phyloP scores from a whole-genome alignment of 495 filamentous ascomycete genomes.

The Xanthoparmelia taractica region DNA sequence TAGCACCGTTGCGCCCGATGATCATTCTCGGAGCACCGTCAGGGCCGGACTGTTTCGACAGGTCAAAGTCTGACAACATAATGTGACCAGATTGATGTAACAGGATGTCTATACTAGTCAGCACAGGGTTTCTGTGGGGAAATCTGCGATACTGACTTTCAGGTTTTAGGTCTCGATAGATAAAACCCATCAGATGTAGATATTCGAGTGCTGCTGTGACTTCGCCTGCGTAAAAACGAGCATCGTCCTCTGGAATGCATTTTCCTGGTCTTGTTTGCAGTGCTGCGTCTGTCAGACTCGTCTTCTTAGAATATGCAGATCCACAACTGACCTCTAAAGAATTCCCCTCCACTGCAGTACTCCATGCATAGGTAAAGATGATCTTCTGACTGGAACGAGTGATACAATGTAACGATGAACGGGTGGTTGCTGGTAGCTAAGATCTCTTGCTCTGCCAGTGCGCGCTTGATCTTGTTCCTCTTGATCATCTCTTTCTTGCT shows the following conservation, averaged over 20 bases:
- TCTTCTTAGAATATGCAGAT: background rate
- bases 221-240: constrained; percentile 93
- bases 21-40: constrained; percentile 98
- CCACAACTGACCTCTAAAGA: constrained; percentile 62
- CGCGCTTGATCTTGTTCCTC: constrained; percentile 98
- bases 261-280: constrained; percentile 95
- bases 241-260: constrained; percentile 93
- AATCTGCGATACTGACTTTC: constrained; percentile 56
- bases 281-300: constrained; percentile 40
- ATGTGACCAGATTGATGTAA: constrained; percentile 98
- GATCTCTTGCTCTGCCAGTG: constrained; percentile 95
- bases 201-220: constrained; percentile 98
- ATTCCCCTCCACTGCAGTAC: constrained; percentile 97
- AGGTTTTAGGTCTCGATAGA: constrained; percentile 95
- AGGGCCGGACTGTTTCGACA: constrained; percentile 94
- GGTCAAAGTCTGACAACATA: constrained; percentile 98
- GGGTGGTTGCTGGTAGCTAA: constrained; percentile 97
- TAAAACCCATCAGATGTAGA: constrained; percentile 97
- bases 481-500: constrained; percentile 99
- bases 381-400: constrained; percentile 98
- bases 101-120: constrained; percentile 66
- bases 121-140: constrained; percentile 9
- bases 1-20: constrained; percentile 73
- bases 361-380: constrained; percentile 99
- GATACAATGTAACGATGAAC: constrained; percentile 96